Base-by-base conservation (phyloP, 1,284 basidiomycete species). In the Ceratobasidium papillatum region DNA sequence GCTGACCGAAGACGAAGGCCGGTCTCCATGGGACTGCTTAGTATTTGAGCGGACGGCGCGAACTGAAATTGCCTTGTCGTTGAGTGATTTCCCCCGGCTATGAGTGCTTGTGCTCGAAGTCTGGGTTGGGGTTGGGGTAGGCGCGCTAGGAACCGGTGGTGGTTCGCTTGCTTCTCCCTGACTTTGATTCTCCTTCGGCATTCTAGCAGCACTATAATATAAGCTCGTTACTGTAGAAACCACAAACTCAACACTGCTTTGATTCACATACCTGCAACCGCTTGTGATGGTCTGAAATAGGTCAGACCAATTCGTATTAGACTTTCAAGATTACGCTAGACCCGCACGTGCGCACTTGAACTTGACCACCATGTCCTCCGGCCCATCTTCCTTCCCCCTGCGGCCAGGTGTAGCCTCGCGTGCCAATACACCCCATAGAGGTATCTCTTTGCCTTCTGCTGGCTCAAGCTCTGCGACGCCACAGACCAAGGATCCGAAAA, bases 401-500 rank as follows among this genome's bases (percentile, higher is more conserved):
- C 66, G 66, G 11, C 12, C 66, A 14, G 66, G 66, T 2, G 66
- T 71, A 25, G 66, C 54, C 41, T 59, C 66, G 11, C 52, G 66
- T 9, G 49, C 66, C 25, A 71, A 71, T 19, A 65, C 65, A 36
- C 65, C 65, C n/a, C 49, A 56, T 51, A 68, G 56, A 54, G 54
- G 54, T 45, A 71, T 71, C n/a, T 58, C 66, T 19, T 22, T 71
- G 25, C 66, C 66, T 12, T 43, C 54, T 58, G 66, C 66, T 2
- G 66, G 54, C 32, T 45, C 66, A 8, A 43, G 41, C 52, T 32
- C 65, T 25, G 27, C 25, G 8, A 49, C 43, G 3, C 22, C 66
- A n/a, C 62, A 64, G 41, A 32, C 41, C 30, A 71, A 71, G 32
- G 66, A 71, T 32, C 54, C 66, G 83, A 90, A 90, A 83, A 87